Evolutionary conservation across 75 land plant species (phyloP).

Genomic region (Cryptomeria japonica): DNA sequence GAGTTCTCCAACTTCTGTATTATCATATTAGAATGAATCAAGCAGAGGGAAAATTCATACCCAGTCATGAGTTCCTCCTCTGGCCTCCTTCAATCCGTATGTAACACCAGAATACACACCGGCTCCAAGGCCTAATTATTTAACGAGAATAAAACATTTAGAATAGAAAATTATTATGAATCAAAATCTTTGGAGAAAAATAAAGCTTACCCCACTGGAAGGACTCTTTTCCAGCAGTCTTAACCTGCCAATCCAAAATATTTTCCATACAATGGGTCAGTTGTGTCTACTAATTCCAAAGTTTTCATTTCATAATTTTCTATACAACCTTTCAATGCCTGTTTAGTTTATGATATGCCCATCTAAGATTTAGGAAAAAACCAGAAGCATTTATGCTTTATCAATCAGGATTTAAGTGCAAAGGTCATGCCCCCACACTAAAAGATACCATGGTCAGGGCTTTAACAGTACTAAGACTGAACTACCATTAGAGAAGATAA

Average conservation of each 20-base stretch:
- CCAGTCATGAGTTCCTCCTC: conserved; percentile 81
- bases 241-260: conserved; percentile 42
- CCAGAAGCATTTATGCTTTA: no score
- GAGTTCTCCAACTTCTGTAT: no score
- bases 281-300: not conserved
- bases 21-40: not conserved
- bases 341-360: no score
- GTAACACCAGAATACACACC: conserved; percentile 72
- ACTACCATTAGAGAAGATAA: no score
- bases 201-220: conserved; percentile 56
- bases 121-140: conserved; percentile 48
- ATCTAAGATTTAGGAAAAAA: no score
- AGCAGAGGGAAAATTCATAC: conserved; percentile 19
- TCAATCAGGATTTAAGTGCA: no score
- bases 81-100: conserved; percentile 63
- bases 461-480: no score
- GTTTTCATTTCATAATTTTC: not conserved
- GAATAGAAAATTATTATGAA: not conserved
- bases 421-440: no score
- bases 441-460: no score
- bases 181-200: not conserved
- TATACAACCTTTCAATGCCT: no score
- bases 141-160: not conserved
- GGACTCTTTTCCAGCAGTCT: conserved; percentile 58
- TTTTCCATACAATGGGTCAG: not conserved